These are phyloP conservation scores for Mycoemilia scoparia DNA, from an alignment of 192 early-diverging fungal genomes.

Conservation along the genomic window DNA sequence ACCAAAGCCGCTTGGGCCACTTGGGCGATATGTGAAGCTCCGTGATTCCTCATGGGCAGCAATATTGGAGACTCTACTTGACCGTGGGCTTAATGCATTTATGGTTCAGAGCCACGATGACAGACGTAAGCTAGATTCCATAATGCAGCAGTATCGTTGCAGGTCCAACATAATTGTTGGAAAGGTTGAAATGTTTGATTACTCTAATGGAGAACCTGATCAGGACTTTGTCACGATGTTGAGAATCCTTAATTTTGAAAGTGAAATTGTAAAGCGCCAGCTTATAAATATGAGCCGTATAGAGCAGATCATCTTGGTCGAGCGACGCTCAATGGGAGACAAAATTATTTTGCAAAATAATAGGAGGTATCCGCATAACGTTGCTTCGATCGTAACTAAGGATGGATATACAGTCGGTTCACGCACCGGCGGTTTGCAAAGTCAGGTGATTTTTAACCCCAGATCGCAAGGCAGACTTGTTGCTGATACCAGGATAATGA, in stretches of 20 bases:
- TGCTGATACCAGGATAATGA: no score
- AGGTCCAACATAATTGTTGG: constrained; percentile 40
- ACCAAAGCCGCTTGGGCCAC: constrained; percentile 43
- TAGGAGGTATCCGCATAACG: constrained; percentile 39
- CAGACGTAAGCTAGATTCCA: constrained; percentile 26
- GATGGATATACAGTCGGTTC: constrained; percentile 43
- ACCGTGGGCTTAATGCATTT: constrained; percentile 42
- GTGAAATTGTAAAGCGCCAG: constrained; percentile 56
- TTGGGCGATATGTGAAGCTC: constrained; percentile 46
- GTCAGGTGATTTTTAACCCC: constrained; percentile 12
- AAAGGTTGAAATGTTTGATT: constrained; percentile 47
- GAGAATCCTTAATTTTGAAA: constrained; percentile 34
- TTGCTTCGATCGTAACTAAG: constrained; percentile 36
- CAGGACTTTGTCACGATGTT: constrained; percentile 39
- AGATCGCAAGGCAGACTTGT: no score
- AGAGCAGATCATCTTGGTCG: constrained; percentile 49
- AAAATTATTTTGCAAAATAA: constrained; percentile 26
- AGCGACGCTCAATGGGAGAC: constrained; percentile 23
- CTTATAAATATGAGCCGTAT: constrained; percentile 48
- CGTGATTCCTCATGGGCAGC: constrained; percentile 33
- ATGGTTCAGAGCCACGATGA: constrained; percentile 51
- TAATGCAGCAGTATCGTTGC: constrained; percentile 31
- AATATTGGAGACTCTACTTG: constrained; percentile 44
- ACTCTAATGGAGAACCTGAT: constrained; percentile 41
- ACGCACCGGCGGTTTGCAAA: constrained; percentile 21